phyloP scores from a whole-genome alignment of 2,329 filamentous ascomycete genomes.

The Aciculosporium take region DNA sequence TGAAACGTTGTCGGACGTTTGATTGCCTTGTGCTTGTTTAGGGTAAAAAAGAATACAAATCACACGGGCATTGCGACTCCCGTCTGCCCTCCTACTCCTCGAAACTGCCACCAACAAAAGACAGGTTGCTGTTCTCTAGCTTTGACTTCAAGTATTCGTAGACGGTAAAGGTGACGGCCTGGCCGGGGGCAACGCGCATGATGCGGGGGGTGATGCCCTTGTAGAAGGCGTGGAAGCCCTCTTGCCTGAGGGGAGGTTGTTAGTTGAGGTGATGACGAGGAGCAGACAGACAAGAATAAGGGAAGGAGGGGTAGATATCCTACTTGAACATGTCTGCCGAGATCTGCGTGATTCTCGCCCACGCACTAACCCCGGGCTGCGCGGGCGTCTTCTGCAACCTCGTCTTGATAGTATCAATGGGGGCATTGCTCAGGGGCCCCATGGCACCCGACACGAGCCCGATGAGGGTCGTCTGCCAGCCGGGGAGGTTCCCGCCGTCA shows the following conservation, averaged over 20 bases:
- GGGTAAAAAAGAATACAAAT: background rate
- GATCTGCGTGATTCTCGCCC: slow-evolving; percentile 66
- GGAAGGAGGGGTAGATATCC: slow-evolving; percentile 13
- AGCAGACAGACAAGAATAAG: background rate
- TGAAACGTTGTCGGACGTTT: background rate
- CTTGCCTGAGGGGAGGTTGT: slow-evolving; percentile 44
- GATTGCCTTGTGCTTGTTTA: too few species aligned
- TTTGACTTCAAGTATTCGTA: slow-evolving; percentile 65
- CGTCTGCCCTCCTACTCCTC: slow-evolving; percentile 39
- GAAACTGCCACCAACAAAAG: slow-evolving; percentile 47
- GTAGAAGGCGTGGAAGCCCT: slow-evolving; percentile 90
- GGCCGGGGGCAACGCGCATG: slow-evolving; percentile 92
- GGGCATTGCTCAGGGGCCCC: slow-evolving; percentile 90
- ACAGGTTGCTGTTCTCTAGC: slow-evolving; percentile 50
- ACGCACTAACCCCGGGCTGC: slow-evolving; percentile 63
- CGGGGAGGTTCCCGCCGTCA: slow-evolving; percentile 51
- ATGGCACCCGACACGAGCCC: slow-evolving; percentile 87
- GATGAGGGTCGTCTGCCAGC: slow-evolving; percentile 82
- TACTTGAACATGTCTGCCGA: slow-evolving; percentile 72
- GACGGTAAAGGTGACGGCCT: slow-evolving; percentile 65
- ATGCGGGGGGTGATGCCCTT: slow-evolving; percentile 97
- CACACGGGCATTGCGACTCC: background rate
- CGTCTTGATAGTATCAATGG: slow-evolving; percentile 98
- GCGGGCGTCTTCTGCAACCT: slow-evolving; percentile 81
- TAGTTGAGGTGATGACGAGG: background rate